Evolutionary conservation across 2,329 filamentous ascomycete species (phyloP).

Genomic region (Graphilbum fragrans): DNA sequence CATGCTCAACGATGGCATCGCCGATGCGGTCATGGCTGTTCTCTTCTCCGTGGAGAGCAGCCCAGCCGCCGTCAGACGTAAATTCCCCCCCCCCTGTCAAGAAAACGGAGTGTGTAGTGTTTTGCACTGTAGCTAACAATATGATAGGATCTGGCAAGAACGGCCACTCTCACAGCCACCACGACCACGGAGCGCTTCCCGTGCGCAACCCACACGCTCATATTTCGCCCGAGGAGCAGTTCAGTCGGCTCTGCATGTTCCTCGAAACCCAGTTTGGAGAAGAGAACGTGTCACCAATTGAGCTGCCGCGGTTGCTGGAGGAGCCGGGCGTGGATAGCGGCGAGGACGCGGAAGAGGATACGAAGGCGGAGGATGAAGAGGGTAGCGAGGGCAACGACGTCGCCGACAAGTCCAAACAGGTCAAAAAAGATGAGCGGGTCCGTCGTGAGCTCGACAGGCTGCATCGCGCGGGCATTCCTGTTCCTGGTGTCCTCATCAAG

Average conservation of each 20-base stretch:
- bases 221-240: slow-evolving; percentile 59
- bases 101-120: too few species aligned
- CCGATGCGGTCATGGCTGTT: slow-evolving; percentile 92
- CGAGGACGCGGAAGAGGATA: slow-evolving; percentile 21
- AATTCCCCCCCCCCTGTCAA: too few species aligned
- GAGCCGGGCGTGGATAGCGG: slow-evolving; percentile 19
- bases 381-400: slow-evolving; percentile 19
- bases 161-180: slow-evolving; percentile 32
- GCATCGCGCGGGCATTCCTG: slow-evolving; percentile 75
- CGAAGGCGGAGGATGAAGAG: slow-evolving; percentile 24
- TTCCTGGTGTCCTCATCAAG: slow-evolving; percentile 76
- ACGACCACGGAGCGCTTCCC: slow-evolving; percentile 25
- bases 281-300: slow-evolving; percentile 69
- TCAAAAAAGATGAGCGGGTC: slow-evolving; percentile 24
- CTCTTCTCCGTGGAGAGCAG: slow-evolving; percentile 87
- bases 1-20: slow-evolving; percentile 92
- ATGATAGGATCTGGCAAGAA: slow-evolving; percentile 43
- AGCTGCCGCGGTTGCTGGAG: slow-evolving; percentile 43
- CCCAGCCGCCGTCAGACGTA: slow-evolving; percentile 86
- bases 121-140: background rate
- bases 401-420: slow-evolving; percentile 22
- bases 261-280: slow-evolving; percentile 91
- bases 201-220: slow-evolving; percentile 62
- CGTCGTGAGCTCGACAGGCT: slow-evolving; percentile 64
- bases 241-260: slow-evolving; percentile 85